These are phyloP conservation scores for Scutellaria barbata DNA, from an alignment of 257 asterid genomes.

Conservation along the genomic window DNA sequence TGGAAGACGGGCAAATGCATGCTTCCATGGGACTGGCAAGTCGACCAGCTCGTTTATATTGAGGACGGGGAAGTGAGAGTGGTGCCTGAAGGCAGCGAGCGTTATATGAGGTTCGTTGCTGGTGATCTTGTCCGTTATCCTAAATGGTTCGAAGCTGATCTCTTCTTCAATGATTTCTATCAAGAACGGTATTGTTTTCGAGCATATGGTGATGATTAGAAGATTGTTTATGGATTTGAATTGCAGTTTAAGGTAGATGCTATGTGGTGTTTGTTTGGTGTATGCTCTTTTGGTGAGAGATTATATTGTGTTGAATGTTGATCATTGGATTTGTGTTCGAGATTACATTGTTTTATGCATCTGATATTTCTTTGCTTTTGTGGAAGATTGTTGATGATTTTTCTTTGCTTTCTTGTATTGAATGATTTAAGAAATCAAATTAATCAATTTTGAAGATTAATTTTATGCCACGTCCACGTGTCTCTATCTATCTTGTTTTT, in stretches of 20 bases:
- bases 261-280: slow-evolving; percentile 32
- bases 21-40: slow-evolving; percentile 99
- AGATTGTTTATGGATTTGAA: background rate
- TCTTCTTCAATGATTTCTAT: slow-evolving; percentile 80
- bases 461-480: too few species aligned
- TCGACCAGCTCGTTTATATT: slow-evolving; percentile 85
- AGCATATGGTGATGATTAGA: slow-evolving; percentile 86
- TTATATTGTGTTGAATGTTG: background rate
- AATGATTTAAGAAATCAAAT: too few species aligned
- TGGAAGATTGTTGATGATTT: too few species aligned
- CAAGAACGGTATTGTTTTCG: slow-evolving; percentile 85
- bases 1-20: slow-evolving; percentile 94
- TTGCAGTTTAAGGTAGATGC: background rate
- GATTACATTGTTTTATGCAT: background rate
- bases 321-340: background rate
- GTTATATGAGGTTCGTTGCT: slow-evolving; percentile 75
- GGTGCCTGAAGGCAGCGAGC: slow-evolving; percentile 89
- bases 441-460: too few species aligned
- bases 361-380: too few species aligned
- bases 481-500: too few species aligned
- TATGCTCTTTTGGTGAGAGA: background rate
- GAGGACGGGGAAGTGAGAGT: slow-evolving; percentile 99
- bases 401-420: too few species aligned
- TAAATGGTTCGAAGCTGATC: slow-evolving; percentile 98
- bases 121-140: slow-evolving; percentile 96